Evolutionary conservation across 495 filamentous ascomycete species (phyloP), one percentile per base, ranked within the genome.

Genomic region (Aspergillus wentii): DNA sequence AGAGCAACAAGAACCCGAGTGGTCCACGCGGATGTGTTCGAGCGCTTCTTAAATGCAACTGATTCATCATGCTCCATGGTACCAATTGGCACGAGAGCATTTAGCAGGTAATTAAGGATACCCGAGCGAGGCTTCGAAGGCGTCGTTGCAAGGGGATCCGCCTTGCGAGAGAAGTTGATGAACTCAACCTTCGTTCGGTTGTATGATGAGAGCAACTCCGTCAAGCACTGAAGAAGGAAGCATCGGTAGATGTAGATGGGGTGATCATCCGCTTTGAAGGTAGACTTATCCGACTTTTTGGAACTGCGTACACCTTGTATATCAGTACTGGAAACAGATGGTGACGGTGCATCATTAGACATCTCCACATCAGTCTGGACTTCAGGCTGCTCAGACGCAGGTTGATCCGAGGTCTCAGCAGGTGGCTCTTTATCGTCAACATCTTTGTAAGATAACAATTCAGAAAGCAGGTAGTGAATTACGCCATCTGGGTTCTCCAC

Each of bases 141-240:
- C 5, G 89, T 95, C 30, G 79, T 83, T 18, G 83, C 78, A 43
- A 86, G 74, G 4, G 88, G 85, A 41, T 87, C 85, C 14, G 85
- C 82, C 50, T 87, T 87, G 42, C 92, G 81, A 35, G 91, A 95
- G 69, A 95, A 97, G 54, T 96, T 96, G 61, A 99, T 95, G 56
- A 99, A 99, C 52, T 99, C 94, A 15, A 97, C 74, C 69, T 99
- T 99, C 26, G 88, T 83, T 18, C 89, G 83, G 43, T 88, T 95
- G 66, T 95, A 97, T 51, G 82, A 91, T 27, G 83, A 82, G n/a
- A 99, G 71, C 13, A 99, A 75, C 57, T 99, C 92, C 0, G 89
- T 84, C 21, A 99, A 69, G 52, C 91, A 95, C 55, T 95, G 87
- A 27, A 99, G 72, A 38, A 99, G 71, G 68, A 97, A 95, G 68